Evolutionary conservation across 805 yeast genomes (phyloP).

Genomic region (Candida boidinii): DNA sequence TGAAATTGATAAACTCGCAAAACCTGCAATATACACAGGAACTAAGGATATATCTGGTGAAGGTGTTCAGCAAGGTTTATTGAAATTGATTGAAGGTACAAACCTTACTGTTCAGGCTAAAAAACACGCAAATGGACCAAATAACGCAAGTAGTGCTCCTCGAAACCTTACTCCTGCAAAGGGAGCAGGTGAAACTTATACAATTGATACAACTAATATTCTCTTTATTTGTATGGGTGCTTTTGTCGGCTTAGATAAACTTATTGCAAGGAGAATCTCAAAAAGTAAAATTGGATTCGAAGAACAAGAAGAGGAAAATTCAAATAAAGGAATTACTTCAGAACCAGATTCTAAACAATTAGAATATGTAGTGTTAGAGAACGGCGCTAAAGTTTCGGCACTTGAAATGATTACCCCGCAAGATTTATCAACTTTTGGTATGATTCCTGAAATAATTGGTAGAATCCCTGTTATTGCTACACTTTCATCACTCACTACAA

Average conservation of each 20-base stretch:
- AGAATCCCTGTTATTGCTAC: slow-evolving; percentile 49
- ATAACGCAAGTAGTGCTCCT: not conserved
- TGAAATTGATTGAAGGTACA: slow-evolving; percentile 52
- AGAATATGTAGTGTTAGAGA: slow-evolving; percentile 27
- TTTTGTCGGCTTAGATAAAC: slow-evolving; percentile 47
- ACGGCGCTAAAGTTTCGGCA: slow-evolving; percentile 31
- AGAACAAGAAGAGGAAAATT: slow-evolving; percentile 5
- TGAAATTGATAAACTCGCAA: slow-evolving; percentile 50
- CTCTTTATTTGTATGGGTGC: slow-evolving; percentile 55
- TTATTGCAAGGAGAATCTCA: slow-evolving; percentile 31
- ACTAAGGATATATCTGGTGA: slow-evolving; percentile 56
- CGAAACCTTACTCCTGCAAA: slow-evolving; percentile 6
- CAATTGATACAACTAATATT: slow-evolving; percentile 47
- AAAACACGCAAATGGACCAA: slow-evolving; percentile 7
- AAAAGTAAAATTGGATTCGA: slow-evolving; percentile 17
- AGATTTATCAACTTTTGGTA: slow-evolving; percentile 42
- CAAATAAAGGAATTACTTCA: slow-evolving; percentile 1
- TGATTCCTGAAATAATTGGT: slow-evolving; percentile 54
- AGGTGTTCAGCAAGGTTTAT: slow-evolving; percentile 54
- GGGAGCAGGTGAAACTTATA: slow-evolving; percentile 27
- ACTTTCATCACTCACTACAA: slow-evolving; percentile 33
- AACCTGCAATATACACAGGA: slow-evolving; percentile 36
- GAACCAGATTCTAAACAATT: slow-evolving; percentile 15
- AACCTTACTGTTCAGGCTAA: slow-evolving; percentile 34
- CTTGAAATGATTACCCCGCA: slow-evolving; percentile 38